A percentile compares a stretch with the other conserved stretches of the same genome.
These are phyloP conservation scores for Shiraia sp. DNA, from an alignment of 2,329 filamentous ascomycete genomes.

Conservation along the genomic window DNA sequence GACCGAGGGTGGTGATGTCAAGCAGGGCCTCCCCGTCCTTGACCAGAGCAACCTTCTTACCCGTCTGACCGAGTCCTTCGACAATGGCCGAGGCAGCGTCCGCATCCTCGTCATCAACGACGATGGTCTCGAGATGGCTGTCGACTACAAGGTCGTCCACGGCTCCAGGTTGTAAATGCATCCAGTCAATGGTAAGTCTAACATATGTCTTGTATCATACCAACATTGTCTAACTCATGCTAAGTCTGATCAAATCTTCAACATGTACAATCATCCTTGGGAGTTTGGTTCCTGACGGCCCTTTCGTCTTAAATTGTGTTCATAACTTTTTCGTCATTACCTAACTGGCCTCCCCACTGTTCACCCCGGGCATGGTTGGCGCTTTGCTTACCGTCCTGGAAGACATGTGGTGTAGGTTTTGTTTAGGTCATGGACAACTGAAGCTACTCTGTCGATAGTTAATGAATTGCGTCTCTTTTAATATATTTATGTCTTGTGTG, in stretches of 20 bases:
- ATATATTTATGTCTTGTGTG: no score
- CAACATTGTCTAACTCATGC: conserved; percentile 15
- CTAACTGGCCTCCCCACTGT: conserved; percentile 23
- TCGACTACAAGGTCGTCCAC: conserved; percentile 99
- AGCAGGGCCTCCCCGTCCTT: conserved; percentile 90
- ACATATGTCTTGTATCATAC: not conserved
- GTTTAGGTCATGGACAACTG: conserved; percentile 31
- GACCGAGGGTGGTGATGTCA: conserved; percentile 98
- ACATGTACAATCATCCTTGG: conserved; percentile 35
- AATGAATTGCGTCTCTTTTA: conserved; percentile 37
- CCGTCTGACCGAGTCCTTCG: conserved; percentile 81
- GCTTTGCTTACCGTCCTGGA: conserved; percentile 9
- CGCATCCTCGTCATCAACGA: conserved; percentile 96
- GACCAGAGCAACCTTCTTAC: conserved; percentile 89
- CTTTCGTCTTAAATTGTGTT: conserved; percentile 42
- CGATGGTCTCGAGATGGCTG: conserved; percentile 87
- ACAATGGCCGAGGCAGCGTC: conserved; percentile 89
- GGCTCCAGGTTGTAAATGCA: conserved; percentile 63
- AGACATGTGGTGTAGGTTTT: conserved; percentile 1
- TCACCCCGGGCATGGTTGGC: conserved; percentile 16
- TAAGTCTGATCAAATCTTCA: conserved; percentile 34
- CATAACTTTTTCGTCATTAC: conserved; percentile 40
- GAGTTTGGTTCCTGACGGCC: conserved; percentile 40
- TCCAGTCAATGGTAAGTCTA: conserved; percentile 35
- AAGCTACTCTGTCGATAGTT: conserved; percentile 45